Evolutionary conservation across 1,284 basidiomycete genomes (phyloP), one percentile per base, ranked within the genome.

Genomic region (Phlebopus sp.): DNA sequence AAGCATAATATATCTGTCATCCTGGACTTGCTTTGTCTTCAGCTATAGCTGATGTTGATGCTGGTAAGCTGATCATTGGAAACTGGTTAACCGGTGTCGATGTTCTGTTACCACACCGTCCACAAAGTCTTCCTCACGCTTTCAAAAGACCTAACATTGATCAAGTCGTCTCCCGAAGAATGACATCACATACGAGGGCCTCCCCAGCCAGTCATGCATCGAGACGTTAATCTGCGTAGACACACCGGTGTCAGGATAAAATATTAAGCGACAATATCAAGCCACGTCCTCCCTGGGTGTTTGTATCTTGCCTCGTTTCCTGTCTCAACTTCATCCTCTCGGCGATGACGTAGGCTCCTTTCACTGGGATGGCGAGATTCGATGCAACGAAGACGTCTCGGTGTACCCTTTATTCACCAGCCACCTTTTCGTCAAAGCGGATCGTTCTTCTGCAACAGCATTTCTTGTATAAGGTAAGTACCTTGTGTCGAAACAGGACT

Each of bases 151-250:
- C 36, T 54, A 5, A 36, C 49, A 8, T 68, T 66, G 11, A 51
- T 68, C 53, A 68, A 63, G 44, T 51, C 50, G 4, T 66, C 61
- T 1, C 60, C 64, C 4, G 64, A 64, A 53, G 62, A 68, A 42
- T 64, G 66, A 64, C 53, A 53, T 44, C 62, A 68, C 35, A 53
- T 67, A 47, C 53, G 57, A 23, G 64, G 61, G 15, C 53, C 39
- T 37, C 42, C 54, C 2, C 6, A 35, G 41, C 7, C 27, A 47
- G 44, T 31, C 9, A 29, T 37, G 32, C 2, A 42, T 35, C 9
- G 60, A 50, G 15, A 43, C 43, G 3, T 2, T 37, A 19, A 53
- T 67, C 3, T 67, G 17, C 46, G 54, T 15, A 52, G 66, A 14
- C 54, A 62, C 38, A 46, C 11, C 4, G 51, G 31, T 10, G n/a